A percentile compares a stretch with the other conserved stretches of the same genome.
phyloP scores from a whole-genome alignment of 2,329 filamentous ascomycete species.

The Neospermospora avenae region DNA sequence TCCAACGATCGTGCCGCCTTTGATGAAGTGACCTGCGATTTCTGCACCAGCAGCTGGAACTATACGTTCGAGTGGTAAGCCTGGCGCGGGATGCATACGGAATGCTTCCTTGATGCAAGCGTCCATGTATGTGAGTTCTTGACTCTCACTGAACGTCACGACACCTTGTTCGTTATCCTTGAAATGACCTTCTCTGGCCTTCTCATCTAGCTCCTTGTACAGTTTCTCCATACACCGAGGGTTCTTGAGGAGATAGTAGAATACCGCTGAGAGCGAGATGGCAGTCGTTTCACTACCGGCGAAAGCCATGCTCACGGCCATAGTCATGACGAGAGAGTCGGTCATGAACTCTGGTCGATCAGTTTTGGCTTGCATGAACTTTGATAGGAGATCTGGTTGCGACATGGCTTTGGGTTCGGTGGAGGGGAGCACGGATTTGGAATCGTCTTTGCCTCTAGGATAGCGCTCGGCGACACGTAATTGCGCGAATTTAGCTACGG shows the following conservation, averaged over 20 bases:
- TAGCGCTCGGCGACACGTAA: slow-evolving; percentile 64
- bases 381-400: slow-evolving; percentile 62
- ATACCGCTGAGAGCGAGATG: slow-evolving; percentile 67
- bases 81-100: slow-evolving; percentile 70
- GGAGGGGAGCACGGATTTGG: slow-evolving; percentile 19
- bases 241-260: slow-evolving; percentile 70
- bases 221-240: slow-evolving; percentile 53
- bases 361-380: slow-evolving; percentile 67
- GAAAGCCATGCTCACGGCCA: slow-evolving; percentile 69
- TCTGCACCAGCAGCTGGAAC: slow-evolving; percentile 62
- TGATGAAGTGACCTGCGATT: slow-evolving; percentile 59
- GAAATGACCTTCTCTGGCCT: slow-evolving; percentile 50
- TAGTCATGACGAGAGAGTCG: slow-evolving; percentile 64
- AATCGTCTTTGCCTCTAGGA: slow-evolving; percentile 29
- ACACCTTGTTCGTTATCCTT: slow-evolving; percentile 52
- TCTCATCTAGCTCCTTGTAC: slow-evolving; percentile 59
- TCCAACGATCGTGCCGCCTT: slow-evolving; percentile 70
- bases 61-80: slow-evolving; percentile 69
- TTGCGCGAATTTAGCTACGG: slow-evolving; percentile 69
- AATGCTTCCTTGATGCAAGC: slow-evolving; percentile 77
- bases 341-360: slow-evolving; percentile 70
- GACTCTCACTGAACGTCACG: slow-evolving; percentile 67
- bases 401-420: slow-evolving; percentile 29
- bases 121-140: slow-evolving; percentile 71
- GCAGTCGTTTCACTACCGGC: slow-evolving; percentile 79